phyloP scores from a whole-genome alignment of 257 asterid genomes.

The Solanum sejunctum region DNA sequence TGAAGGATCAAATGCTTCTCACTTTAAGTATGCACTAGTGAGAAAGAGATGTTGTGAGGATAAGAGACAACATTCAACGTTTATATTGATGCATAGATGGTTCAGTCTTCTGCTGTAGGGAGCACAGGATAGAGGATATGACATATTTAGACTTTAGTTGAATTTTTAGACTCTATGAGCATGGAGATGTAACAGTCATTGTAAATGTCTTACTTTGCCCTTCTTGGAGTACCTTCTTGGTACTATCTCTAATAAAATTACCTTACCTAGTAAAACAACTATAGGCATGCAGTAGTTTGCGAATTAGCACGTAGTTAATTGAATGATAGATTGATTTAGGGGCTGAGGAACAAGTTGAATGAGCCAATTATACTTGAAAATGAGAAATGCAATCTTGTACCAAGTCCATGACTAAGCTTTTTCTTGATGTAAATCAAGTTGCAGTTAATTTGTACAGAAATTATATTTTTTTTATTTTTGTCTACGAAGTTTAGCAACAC shows the following conservation, averaged over 20 bases:
- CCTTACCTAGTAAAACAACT: not conserved
- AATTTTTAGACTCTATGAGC: not conserved
- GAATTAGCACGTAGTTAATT: too few relatives aligned
- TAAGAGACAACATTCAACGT: not conserved
- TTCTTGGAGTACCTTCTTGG: not conserved
- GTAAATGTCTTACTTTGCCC: not conserved
- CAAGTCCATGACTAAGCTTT: not conserved
- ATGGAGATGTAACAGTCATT: not conserved
- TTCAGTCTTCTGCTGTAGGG: not conserved
- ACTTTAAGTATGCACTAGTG: not conserved
- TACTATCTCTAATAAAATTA: not conserved
- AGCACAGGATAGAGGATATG: too few relatives aligned
- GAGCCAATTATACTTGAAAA: not conserved
- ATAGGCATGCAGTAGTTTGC: not conserved
- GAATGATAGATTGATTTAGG: not conserved
- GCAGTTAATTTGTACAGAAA: too few relatives aligned
- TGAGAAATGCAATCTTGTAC: not conserved
- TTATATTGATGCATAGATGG: not conserved
- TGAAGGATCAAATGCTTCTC: not conserved
- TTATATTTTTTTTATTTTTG: not conserved
- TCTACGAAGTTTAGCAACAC: not conserved
- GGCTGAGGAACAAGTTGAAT: not conserved
- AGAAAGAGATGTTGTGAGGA: not conserved
- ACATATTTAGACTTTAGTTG: not conserved
- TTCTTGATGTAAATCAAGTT: not conserved